Evolutionary conservation across 805 yeast species (phyloP).

Genomic region (Saccharomycopsis javanensis): DNA sequence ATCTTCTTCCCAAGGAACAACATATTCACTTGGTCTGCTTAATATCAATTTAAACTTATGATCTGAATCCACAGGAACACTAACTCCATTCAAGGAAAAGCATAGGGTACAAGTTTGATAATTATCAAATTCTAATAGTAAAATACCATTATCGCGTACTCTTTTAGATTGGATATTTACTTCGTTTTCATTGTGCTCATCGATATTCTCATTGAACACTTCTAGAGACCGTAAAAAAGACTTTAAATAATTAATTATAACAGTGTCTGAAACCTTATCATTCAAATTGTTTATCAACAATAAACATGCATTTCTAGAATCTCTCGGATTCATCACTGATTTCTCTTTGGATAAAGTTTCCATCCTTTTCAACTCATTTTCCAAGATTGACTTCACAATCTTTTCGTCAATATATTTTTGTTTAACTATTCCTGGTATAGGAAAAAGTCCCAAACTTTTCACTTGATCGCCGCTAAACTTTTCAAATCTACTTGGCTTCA

Average conservation of each 20-base stretch:
- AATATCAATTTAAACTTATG: conserved; percentile 26
- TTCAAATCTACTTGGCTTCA: conserved; percentile 63
- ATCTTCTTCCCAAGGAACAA: conserved; percentile 25
- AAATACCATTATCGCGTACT: conserved; percentile 25
- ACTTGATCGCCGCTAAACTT: conserved; percentile 66
- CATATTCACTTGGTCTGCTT: conserved; percentile 39
- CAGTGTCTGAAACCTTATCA: conserved; percentile 21
- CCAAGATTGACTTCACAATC: conserved; percentile 5
- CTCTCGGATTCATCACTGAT: conserved; percentile 22
- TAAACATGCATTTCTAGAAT: conserved; percentile 23
- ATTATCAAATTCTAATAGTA: conserved; percentile 44
- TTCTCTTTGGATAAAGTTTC: conserved; percentile 19
- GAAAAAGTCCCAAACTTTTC: conserved; percentile 69
- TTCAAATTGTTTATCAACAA: conserved; percentile 20
- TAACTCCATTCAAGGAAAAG: conserved; percentile 25
- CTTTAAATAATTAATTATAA: conserved; percentile 37
- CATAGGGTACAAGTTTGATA: conserved; percentile 47
- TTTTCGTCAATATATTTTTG: conserved; percentile 26
- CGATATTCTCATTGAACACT: conserved; percentile 29
- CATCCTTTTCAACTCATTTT: conserved; percentile 7
- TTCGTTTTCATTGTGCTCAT: conserved; percentile 22
- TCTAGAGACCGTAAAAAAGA: conserved; percentile 36
- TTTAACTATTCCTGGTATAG: conserved; percentile 48
- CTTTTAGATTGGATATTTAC: conserved; percentile 25
- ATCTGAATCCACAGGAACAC: background rate